Conservation (phyloP, 2,329 filamentous ascomycete species). For the Ophiocordyceps camponoti-leonardi region DNA sequence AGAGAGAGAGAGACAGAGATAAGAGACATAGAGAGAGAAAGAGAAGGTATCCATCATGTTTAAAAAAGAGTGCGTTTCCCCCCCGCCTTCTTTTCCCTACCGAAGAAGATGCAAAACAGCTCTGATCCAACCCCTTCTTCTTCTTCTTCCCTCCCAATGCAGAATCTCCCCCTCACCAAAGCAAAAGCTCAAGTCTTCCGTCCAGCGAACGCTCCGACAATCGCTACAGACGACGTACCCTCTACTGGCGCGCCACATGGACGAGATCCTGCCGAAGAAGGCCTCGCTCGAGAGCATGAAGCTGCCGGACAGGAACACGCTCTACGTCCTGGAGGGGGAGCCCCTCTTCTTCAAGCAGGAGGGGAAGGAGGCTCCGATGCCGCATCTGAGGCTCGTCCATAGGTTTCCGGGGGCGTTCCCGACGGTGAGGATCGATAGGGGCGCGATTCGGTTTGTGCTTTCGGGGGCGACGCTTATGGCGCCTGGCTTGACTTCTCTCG, state of each 20-base stretch:
- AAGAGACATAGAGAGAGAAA: too few relatives aligned
- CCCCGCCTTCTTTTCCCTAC: background rate
- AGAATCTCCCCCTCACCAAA: slow-evolving; percentile 66
- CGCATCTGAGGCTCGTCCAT: slow-evolving; percentile 80
- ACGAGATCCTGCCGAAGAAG: slow-evolving; percentile 92
- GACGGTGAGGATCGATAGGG: slow-evolving; percentile 77
- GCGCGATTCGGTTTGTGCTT: slow-evolving; percentile 91
- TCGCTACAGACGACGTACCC: slow-evolving; percentile 76
- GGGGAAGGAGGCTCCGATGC: slow-evolving; percentile 53
- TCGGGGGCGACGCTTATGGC: slow-evolving; percentile 92
- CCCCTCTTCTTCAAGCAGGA: slow-evolving; percentile 88
- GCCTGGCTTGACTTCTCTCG: slow-evolving; percentile 71
- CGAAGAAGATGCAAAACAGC: too few relatives aligned
- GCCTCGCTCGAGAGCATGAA: slow-evolving; percentile 80
- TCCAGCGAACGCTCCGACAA: slow-evolving; percentile 70
- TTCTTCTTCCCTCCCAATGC: slow-evolving; percentile 1
- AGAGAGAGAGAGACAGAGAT: too few relatives aligned
- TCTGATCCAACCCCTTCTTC: background rate
- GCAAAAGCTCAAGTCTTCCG: slow-evolving; percentile 94
- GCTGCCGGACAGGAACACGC: slow-evolving; percentile 74
- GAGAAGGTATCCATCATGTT: slow-evolving; percentile 45
- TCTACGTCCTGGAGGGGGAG: slow-evolving; percentile 64
- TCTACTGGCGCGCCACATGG: slow-evolving; percentile 70
- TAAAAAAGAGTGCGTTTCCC: slow-evolving; percentile 63
- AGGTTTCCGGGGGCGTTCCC: slow-evolving; percentile 74